phyloP scores from a whole-genome alignment of 345 rosid species.

The Salix udensis region DNA sequence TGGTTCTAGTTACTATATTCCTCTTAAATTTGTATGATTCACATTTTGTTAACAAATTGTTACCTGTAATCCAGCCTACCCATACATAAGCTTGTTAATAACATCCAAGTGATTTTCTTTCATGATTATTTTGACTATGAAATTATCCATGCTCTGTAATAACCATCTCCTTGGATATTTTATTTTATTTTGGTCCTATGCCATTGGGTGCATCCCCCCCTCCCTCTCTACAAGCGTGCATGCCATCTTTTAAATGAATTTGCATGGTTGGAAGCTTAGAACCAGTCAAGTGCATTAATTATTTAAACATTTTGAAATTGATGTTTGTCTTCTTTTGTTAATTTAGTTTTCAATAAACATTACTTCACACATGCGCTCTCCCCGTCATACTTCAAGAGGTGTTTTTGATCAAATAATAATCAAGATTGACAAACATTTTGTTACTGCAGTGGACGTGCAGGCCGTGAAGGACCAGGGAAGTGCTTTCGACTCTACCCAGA shows the following conservation, averaged over 20 bases:
- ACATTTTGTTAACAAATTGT: background rate
- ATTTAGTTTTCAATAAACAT: background rate
- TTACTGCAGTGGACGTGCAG: conserved; percentile 81
- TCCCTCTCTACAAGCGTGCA: too few relatives aligned
- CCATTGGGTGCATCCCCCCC: background rate
- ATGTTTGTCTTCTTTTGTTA: background rate
- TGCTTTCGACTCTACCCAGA: conserved; percentile 92
- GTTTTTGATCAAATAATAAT: background rate
- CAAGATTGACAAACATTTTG: conserved; percentile 11
- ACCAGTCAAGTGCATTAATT: background rate
- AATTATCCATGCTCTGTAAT: background rate
- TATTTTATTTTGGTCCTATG: background rate
- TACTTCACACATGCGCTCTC: background rate
- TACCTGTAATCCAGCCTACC: background rate
- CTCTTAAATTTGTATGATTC: background rate
- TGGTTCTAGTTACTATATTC: background rate
- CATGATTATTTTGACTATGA: background rate
- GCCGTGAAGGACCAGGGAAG: conserved; percentile 93
- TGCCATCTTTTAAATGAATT: background rate
- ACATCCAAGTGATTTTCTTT: background rate
- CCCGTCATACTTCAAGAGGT: too few relatives aligned
- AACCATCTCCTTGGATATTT: background rate
- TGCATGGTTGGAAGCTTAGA: background rate
- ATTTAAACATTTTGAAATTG: background rate
- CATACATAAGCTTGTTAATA: background rate